Evolutionary conservation across 2,329 filamentous ascomycete genomes (phyloP), one percentile per base, ranked within the genome.

Genomic region (Colletotrichum agaves): DNA sequence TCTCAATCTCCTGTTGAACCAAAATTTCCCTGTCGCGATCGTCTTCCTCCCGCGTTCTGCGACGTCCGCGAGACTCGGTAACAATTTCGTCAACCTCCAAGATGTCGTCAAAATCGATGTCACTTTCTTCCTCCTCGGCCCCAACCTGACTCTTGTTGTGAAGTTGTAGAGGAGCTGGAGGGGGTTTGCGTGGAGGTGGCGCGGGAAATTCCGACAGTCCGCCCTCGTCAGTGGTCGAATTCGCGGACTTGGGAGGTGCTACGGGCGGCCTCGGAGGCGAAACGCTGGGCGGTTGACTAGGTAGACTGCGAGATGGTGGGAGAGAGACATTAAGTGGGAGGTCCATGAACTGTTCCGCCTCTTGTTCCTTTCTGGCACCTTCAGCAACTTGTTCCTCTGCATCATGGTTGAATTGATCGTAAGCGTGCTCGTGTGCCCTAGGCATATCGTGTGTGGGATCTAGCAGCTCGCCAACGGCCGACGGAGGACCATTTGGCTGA

Each of bases 31-130:
- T 88, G 61, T 93, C 87, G 61, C 86, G 85, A 72, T 98, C 93
- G 74, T 98, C 94, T 69, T 97, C 93, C 76, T 95, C 93, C 59
- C 94, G 87, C 3, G 94, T 97, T 78, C 91, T 93, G 72, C 93
- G 86, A 67, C 94, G 88, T 8, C 94, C 95, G 69, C 94, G 87
- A 59, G 88, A 82, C 12, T 86, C 82, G 39, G 85, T 80, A 0
- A 85, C 82, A 56, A 90, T 82, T 70, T 91, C 90, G 49, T 90
- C 86, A 3, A 91, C 88, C 69, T 93, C 90, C 12, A 93, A 79
- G 39, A 92, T 85, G 70, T 94, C 91, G 67, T 96, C 93, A 72
- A 94, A 96, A 71, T 97, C 94, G 0, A 93, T 94, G 67, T 93
- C 93, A 0, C 90, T 90, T 39, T 89, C 87, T 2, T 87, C 85